Evolutionary conservation across 2,329 filamentous ascomycete species (phyloP), one percentile per base, ranked within the genome.

Genomic region (Fusarium lateritium): DNA sequence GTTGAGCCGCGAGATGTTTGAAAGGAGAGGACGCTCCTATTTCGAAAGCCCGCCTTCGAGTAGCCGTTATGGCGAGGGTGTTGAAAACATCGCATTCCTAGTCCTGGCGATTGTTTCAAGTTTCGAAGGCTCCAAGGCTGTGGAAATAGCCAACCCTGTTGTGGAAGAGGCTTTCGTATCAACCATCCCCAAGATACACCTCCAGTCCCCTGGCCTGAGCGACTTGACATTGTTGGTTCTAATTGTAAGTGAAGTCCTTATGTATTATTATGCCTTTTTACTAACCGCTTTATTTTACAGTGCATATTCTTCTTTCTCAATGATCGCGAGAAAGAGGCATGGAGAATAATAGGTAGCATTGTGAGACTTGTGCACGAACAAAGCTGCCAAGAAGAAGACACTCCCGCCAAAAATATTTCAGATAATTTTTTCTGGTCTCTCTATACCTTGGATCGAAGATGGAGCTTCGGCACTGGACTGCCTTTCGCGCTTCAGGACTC

Each of bases 381-480:
- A 34, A 80, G 86, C 69, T 7, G 72, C 3, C 21, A 36, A 24
- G 46, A 49, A 17, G 31, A 78, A 9, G 76, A 79, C 4, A 33
- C 22, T 7, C 15, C 34, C 2, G 19, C 9, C 3, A 26, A 21
- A 10, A 10, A 80, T 81, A 45, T 58, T 11, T 34, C 24, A 3
- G 33, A 34, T 2, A 28, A 6, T 6, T 78, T 87, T 3, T 88
- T 88, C 74, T 89, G 87, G 87, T 82, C 83, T 21, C 82, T 87
- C 39, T 88, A 88, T 63, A 85, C 86, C 3, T 80, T 89, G n/a
- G 86, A 89, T 62, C 79, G 85, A 10, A 80, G 86, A n/a, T 89
- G 86, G 86, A 86, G 85, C 53, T 87, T 88, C 68, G 87, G 86
- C 9, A 88, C 85, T 1, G 86, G 86, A 7, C 80, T 88, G 76